Percentiles rank a stretch among this genome's conserved stretches.
Conservation (phyloP, 495 filamentous ascomycete species). For the Penicillium psychrofluorescens region DNA sequence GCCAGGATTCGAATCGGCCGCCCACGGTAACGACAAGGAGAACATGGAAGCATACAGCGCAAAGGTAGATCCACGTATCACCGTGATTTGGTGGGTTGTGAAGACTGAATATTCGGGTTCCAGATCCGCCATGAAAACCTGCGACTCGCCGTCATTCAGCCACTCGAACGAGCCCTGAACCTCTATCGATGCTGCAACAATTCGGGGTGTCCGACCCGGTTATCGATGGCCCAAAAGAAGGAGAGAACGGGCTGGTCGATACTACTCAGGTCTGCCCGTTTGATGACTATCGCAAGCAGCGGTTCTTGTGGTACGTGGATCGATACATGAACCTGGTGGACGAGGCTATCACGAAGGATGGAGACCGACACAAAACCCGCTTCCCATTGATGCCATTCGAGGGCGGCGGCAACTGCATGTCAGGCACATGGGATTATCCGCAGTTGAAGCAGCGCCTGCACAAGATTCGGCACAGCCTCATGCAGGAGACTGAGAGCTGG, state of each 20-base stretch:
- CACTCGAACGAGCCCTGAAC: constrained; percentile 69
- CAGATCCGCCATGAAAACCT: constrained; percentile 91
- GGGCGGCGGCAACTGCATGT: constrained; percentile 69
- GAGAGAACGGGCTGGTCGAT: neutral
- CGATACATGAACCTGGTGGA: constrained; percentile 69
- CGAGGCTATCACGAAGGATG: constrained; percentile 38
- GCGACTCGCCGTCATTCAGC: constrained; percentile 76
- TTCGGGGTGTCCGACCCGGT: no score
- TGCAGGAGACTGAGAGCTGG: constrained; percentile 69
- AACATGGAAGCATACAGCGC: constrained; percentile 73
- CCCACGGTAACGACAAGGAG: constrained; percentile 59
- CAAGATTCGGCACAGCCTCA: constrained; percentile 57
- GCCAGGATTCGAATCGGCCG: constrained; percentile 79
- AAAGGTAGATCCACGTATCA: constrained; percentile 50
- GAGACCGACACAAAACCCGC: constrained; percentile 45
- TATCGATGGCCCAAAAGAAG: no score
- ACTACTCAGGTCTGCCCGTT: constrained; percentile 62
- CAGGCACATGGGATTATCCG: constrained; percentile 77
- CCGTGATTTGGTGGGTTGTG: neutral
- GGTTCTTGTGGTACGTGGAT: constrained; percentile 95
- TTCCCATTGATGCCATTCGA: constrained; percentile 88
- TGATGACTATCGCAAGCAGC: constrained; percentile 80
- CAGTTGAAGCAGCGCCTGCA: constrained; percentile 63
- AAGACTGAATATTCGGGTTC: neutral
- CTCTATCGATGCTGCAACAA: no score